Evolutionary conservation across 164 flowering plant species (phyloP).

Genomic region (Vitis vinifera): DNA sequence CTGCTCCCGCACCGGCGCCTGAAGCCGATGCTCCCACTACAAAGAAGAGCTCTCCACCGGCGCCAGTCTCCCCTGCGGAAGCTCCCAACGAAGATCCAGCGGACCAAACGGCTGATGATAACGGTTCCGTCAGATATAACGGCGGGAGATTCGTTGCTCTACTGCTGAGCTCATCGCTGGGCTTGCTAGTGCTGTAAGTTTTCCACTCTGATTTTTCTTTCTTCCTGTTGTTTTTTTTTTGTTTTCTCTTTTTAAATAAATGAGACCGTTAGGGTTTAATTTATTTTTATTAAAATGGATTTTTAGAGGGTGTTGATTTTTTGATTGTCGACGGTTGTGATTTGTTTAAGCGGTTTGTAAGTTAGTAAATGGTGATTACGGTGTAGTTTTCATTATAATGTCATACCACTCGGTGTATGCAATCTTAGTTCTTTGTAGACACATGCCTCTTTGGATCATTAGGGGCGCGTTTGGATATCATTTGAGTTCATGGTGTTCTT

Average conservation of each 20-base stretch:
- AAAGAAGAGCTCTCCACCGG: constrained; percentile 29
- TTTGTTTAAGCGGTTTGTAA: not conserved
- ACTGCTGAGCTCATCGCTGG: constrained; percentile 33
- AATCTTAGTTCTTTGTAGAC: too few relatives aligned
- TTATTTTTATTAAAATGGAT: too few relatives aligned
- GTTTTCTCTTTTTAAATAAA: not conserved
- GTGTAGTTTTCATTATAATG: too few relatives aligned
- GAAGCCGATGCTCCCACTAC: constrained; percentile 43
- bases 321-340: not conserved
- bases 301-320: too few relatives aligned
- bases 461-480: too few relatives aligned
- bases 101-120: constrained; percentile 48
- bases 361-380: not conserved
- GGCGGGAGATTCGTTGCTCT: constrained; percentile 25
- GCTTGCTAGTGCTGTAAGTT: constrained; percentile 22
- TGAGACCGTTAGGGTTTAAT: too few relatives aligned
- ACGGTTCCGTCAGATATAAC: constrained; percentile 26
- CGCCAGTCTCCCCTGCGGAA: constrained; percentile 45
- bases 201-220: not conserved
- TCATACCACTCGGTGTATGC: too few relatives aligned
- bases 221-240: not conserved
- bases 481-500: too few relatives aligned
- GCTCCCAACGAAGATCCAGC: constrained; percentile 54
- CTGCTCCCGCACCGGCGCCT: constrained; percentile 72
- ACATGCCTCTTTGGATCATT: too few relatives aligned